Percentiles rank a stretch among this genome's conserved stretches.
These are phyloP conservation scores for Phytophthora macrochlamydospora DNA, from an alignment of 352 stramenopile species.

Conservation along the genomic window DNA sequence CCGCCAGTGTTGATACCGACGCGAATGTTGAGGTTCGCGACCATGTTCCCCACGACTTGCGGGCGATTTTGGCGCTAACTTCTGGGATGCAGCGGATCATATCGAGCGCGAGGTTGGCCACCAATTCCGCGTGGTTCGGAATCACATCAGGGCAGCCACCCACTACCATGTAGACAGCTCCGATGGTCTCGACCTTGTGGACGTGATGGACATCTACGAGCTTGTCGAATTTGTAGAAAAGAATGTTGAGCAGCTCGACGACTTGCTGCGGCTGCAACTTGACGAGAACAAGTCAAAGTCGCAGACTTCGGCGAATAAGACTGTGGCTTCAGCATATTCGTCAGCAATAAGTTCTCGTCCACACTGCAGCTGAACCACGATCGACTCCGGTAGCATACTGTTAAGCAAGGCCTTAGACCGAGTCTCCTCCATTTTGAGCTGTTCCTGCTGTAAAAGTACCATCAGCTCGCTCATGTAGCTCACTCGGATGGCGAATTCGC, in stretches of 20 bases:
- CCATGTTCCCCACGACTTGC: slow-evolving; percentile 72
- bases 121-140: slow-evolving; percentile 75
- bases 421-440: slow-evolving; percentile 82
- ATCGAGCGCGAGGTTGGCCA: slow-evolving; percentile 81
- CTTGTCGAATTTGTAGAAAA: slow-evolving; percentile 92
- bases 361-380: slow-evolving; percentile 76
- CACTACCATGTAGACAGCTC: slow-evolving; percentile 90
- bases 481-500: slow-evolving; percentile 81
- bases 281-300: slow-evolving; percentile 87
- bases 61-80: slow-evolving; percentile 70
- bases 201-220: slow-evolving; percentile 87
- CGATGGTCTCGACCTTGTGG: slow-evolving; percentile 93
- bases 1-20: slow-evolving; percentile 87
- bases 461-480: slow-evolving; percentile 89
- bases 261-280: slow-evolving; percentile 84
- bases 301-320: slow-evolving; percentile 83
- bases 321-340: slow-evolving; percentile 72
- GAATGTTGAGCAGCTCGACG: slow-evolving; percentile 87
- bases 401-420: slow-evolving; percentile 81
- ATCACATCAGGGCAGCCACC: slow-evolving; percentile 77
- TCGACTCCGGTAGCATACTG: slow-evolving; percentile 83
- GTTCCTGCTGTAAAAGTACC: slow-evolving; percentile 80
- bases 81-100: slow-evolving; percentile 85
- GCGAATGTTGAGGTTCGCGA: slow-evolving; percentile 82
- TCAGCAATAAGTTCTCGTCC: slow-evolving; percentile 86